Base-by-base conservation (phyloP, 768 basidiomycete genomes). In the Kwoniella pini region DNA sequence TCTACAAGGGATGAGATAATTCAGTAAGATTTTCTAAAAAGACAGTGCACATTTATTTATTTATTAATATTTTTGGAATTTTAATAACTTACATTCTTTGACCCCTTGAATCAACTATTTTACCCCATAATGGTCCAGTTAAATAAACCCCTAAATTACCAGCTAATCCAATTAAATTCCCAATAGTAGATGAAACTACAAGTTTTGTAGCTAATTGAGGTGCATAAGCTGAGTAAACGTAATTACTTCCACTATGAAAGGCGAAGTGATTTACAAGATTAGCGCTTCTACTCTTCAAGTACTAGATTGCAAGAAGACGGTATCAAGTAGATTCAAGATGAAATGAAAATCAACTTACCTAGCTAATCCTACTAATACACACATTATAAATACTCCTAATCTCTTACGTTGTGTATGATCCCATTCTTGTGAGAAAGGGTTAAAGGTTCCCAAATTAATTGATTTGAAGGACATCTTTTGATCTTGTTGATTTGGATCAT, bases 201-300 rank as follows among this genome's bases (percentile, higher is more conserved):
- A 95, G 83, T 39, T 85, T 84, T n/a, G 85, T 79, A 1, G 88
- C 89, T 4, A 95, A 83, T 74, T 95, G 91, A 0, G 92, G 91
- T 1, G 88, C 85, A 75, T 93, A 96, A 19, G 90, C 91, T 87
- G 69, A 68, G 52, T 67, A 68, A 38, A 63, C 57, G 31, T 67
- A 61, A 38, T 61, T 61, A 45, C 59, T 61, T 7, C 59, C 59
- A 53, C 59, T 61, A 31, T 11, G n/a, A n/a, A n/a, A 15, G 42
- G 7, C 33, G 19, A 12, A 39, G 38, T 30, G 22, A 42, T 21
- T n/a, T n/a, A n/a, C n/a, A n/a, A 12, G 21, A 31, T 30, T 3
- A 54, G 38, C 2, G n/a, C 24, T 5, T 40, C 4, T 38, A n/a
- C 12, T 19, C 28, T n/a, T n/a, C 17, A 15, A 4, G 36, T 36